Evolutionary conservation across 441 rosid genomes (phyloP).

Genomic region (Pelargonium hybrid): DNA sequence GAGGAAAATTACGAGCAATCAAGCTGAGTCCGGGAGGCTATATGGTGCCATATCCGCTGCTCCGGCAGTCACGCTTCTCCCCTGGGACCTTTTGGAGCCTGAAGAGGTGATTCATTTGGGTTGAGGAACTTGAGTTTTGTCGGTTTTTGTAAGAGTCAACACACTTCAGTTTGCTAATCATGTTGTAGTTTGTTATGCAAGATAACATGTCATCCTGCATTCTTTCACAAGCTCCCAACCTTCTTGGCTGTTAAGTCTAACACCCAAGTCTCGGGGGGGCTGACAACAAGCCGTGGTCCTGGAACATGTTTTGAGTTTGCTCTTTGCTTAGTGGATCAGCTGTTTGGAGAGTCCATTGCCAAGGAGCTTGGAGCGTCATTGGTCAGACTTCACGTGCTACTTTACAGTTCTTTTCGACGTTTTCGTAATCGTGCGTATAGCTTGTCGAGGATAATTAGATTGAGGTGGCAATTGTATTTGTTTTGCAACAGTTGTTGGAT

Average conservation of each 20-base stretch:
- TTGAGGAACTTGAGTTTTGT: constrained; percentile 2
- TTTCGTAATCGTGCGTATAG: background rate
- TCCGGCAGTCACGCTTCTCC: constrained; percentile 87
- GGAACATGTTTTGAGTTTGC: constrained; percentile 87
- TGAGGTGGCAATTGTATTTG: constrained; percentile 13
- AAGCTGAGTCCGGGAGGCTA: constrained; percentile 59
- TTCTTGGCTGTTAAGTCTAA: constrained; percentile 88
- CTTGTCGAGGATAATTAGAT: background rate
- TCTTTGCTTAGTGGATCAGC: constrained; percentile 63
- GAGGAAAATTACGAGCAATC: constrained; percentile 53
- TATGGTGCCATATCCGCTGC: constrained; percentile 90
- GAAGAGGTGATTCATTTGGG: constrained; percentile 41
- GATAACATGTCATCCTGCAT: constrained; percentile 91
- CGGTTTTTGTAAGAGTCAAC: background rate
- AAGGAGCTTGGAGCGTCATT: constrained; percentile 46
- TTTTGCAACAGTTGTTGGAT: constrained; percentile 38
- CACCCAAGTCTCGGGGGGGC: constrained; percentile 72
- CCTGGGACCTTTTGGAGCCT: constrained; percentile 77
- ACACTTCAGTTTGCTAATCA: constrained; percentile 37
- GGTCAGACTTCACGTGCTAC: constrained; percentile 29
- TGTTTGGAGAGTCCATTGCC: constrained; percentile 67
- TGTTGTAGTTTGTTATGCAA: constrained; percentile 45
- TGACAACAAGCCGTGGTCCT: constrained; percentile 92
- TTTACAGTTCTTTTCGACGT: too few species aligned
- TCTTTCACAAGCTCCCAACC: constrained; percentile 67